Evolutionary conservation across 139 green algal species (phyloP).

Genomic region (Chlorella sp.): DNA sequence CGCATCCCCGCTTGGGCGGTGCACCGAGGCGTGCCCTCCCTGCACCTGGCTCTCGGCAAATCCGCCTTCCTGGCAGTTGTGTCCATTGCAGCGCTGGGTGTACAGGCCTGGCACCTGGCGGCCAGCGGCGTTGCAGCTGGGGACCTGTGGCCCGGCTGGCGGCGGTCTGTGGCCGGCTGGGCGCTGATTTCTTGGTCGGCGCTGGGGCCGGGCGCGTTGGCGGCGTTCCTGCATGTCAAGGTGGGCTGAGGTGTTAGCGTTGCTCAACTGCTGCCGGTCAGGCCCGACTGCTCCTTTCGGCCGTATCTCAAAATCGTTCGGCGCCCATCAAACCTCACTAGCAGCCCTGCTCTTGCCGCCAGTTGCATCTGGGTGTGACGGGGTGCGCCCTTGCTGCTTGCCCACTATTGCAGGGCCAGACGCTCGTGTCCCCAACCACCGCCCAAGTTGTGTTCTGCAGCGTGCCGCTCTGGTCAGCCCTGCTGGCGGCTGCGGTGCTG

Average conservation of each 20-base stretch:
- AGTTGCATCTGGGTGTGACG: no score
- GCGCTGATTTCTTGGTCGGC: conserved; percentile 20
- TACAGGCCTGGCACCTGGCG: neutral
- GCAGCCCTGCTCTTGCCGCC: no score
- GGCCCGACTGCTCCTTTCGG: no score
- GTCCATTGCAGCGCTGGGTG: neutral
- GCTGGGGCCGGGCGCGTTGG: conserved; percentile 26
- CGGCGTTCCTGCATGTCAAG: conserved; percentile 41
- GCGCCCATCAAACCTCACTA: no score
- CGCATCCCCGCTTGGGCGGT: conserved; percentile 40
- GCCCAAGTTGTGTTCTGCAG: conserved; percentile 43
- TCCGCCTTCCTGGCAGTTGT: conserved; percentile 32
- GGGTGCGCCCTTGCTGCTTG: no score
- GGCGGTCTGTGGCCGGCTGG: neutral
- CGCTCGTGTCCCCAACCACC: conserved; percentile 36
- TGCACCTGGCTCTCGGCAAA: conserved; percentile 48
- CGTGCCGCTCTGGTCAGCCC: conserved; percentile 45
- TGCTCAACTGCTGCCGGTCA: no score
- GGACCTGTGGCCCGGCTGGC: conserved; percentile 9
- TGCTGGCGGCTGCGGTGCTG: conserved; percentile 35
- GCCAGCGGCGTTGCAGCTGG: neutral
- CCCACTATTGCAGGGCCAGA: conserved; percentile 31
- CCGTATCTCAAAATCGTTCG: no score
- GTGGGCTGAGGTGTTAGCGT: neutral
- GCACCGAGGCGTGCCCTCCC: neutral